Percentiles rank a stretch among this genome's conserved stretches.
Evolutionary conservation across 176 grass and related monocot genomes (phyloP).

Genomic region (Pontederia paniculata): DNA sequence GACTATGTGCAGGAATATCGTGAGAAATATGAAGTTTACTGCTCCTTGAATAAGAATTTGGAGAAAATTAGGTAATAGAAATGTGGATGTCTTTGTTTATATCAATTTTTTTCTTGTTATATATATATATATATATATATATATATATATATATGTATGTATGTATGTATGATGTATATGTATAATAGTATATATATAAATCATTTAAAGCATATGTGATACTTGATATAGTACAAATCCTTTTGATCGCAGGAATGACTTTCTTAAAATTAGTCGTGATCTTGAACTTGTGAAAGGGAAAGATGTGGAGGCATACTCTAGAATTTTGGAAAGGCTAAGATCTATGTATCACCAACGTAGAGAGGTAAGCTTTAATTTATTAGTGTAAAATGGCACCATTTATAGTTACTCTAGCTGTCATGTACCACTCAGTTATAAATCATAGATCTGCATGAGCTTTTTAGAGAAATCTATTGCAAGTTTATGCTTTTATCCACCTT

Average conservation of each 20-base stretch:
- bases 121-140: background rate
- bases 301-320: constrained; percentile 46
- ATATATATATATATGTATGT: background rate
- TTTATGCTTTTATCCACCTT: no score
- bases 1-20: constrained; percentile 77
- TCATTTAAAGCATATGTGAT: background rate
- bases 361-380: constrained; percentile 43
- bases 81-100: background rate
- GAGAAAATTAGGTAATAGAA: constrained; percentile 58
- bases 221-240: background rate
- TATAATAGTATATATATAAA: background rate
- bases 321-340: constrained; percentile 53
- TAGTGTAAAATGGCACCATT: background rate
- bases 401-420: no score
- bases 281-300: constrained; percentile 50
- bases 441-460: no score
- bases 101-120: constrained; percentile 2
- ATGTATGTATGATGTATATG: background rate
- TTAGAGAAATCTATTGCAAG: no score
- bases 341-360: constrained; percentile 49
- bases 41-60: constrained; percentile 55
- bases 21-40: constrained; percentile 70
- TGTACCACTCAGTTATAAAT: no score
- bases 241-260: constrained; percentile 37
- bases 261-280: constrained; percentile 49